Conservation (phyloP, 768 basidiomycete species). For the Kwoniella bestiolae region DNA sequence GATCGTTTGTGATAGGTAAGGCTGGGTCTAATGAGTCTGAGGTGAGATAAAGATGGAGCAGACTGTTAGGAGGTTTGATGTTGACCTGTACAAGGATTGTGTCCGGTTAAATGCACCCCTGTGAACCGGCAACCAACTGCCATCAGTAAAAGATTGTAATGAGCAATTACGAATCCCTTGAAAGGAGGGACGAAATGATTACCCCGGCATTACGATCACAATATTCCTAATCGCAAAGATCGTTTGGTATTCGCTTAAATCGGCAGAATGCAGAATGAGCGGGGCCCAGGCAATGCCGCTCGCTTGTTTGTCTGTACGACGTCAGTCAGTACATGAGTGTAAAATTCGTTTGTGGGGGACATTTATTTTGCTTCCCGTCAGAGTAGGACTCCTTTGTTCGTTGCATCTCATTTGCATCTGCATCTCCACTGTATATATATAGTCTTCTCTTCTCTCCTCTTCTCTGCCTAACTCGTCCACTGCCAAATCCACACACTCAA, state of each 20-base stretch:
- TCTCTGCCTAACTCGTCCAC: not conserved
- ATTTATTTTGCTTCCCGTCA: not conserved
- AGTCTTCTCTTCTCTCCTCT: not conserved
- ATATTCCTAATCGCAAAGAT: too few species aligned
- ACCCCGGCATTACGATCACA: too few species aligned
- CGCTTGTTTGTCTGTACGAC: not conserved
- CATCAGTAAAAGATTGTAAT: too few species aligned
- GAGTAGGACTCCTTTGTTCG: constrained; percentile 17
- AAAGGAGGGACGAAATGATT: too few species aligned
- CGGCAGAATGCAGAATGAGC: not conserved
- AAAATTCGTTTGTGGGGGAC: not conserved
- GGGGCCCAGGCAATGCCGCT: constrained; percentile 14
- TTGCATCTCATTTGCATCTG: not conserved
- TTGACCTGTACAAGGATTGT: not conserved
- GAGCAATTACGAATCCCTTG: too few species aligned
- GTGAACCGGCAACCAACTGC: not conserved
- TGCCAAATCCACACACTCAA: not conserved
- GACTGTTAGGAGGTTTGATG: not conserved
- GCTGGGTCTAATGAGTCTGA: not conserved
- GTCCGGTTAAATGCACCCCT: not conserved
- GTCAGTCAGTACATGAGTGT: not conserved
- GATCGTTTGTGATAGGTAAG: not conserved
- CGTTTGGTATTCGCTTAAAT: not conserved
- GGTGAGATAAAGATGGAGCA: not conserved
- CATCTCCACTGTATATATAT: not conserved